Evolutionary conservation across 495 filamentous ascomycete genomes (phyloP).

Genomic region (Glonium stellatum): DNA sequence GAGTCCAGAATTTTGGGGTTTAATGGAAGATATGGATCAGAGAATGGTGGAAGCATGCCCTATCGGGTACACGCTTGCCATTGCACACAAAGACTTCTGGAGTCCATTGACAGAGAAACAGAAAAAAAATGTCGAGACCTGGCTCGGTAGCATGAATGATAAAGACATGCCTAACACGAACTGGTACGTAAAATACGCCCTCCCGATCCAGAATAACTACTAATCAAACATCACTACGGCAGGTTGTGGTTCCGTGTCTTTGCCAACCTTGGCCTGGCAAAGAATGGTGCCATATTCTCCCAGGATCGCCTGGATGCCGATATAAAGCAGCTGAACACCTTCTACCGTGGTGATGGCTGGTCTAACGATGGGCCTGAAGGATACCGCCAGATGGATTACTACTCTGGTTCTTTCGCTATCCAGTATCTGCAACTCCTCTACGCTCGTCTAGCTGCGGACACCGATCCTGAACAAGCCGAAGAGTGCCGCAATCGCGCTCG

Average conservation of each 20-base stretch:
- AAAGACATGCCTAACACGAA: constrained; percentile 62
- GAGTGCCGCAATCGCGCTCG: constrained; percentile 62
- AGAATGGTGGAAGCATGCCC: constrained; percentile 84
- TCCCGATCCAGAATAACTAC: background rate
- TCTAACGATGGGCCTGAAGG: constrained; percentile 71
- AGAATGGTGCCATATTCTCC: constrained; percentile 60
- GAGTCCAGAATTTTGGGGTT: constrained; percentile 65
- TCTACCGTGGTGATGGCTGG: constrained; percentile 74
- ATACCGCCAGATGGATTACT: constrained; percentile 76
- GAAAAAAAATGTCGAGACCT: constrained; percentile 54
- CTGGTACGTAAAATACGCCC: constrained; percentile 33
- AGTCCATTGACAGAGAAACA: constrained; percentile 52
- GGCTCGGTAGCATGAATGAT: constrained; percentile 67
- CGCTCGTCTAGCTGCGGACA: constrained; percentile 61
- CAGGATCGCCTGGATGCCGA: constrained; percentile 61
- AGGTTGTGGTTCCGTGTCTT: constrained; percentile 81
- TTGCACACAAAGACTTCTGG: constrained; percentile 60
- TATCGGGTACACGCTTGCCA: constrained; percentile 57
- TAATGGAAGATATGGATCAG: constrained; percentile 65
- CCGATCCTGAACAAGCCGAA: constrained; percentile 59
- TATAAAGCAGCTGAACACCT: constrained; percentile 69
- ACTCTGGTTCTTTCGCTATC: constrained; percentile 73
- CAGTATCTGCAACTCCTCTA: constrained; percentile 72
- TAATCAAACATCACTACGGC: constrained; percentile 15
- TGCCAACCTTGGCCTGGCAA: constrained; percentile 68